Percentiles rank a stretch among this genome's conserved stretches.
Evolutionary conservation across 2,329 filamentous ascomycete species (phyloP).

Genomic region (Colletotrichum sp.): DNA sequence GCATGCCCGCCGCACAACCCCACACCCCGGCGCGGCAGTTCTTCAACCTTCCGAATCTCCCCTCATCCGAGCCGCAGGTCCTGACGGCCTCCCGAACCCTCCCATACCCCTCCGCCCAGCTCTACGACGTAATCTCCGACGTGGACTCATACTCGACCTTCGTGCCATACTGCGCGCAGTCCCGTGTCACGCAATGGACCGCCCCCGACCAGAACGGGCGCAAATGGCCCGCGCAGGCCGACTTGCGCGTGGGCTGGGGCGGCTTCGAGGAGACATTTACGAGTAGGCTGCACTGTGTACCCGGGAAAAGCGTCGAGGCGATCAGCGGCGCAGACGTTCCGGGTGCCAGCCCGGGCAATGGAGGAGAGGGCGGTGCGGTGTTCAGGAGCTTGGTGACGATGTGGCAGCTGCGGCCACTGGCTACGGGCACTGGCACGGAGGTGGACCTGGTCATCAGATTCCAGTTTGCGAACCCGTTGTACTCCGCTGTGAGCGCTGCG

Average conservation of each 20-base stretch:
- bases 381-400: constrained; percentile 73
- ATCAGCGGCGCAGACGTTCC: constrained; percentile 65
- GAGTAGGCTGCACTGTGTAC: constrained; percentile 79
- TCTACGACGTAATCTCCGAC: constrained; percentile 89
- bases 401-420: constrained; percentile 66
- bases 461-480: constrained; percentile 87
- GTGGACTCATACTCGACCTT: constrained; percentile 84
- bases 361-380: constrained; percentile 44
- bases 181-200: constrained; percentile 79
- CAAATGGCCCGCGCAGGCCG: constrained; percentile 74
- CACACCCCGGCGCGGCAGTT: constrained; percentile 3
- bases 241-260: constrained; percentile 85
- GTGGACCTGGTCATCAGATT: constrained; percentile 81
- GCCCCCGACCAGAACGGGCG: constrained; percentile 51
- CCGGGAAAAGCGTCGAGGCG: constrained; percentile 76
- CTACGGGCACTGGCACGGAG: constrained; percentile 57
- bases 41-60: constrained; percentile 25
- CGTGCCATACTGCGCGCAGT: constrained; percentile 87
- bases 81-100: constrained; percentile 78
- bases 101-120: constrained; percentile 70
- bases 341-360: constrained; percentile 14
- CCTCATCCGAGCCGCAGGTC: constrained; percentile 52
- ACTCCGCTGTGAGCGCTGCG: constrained; percentile 79
- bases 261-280: constrained; percentile 85
- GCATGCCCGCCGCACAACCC: not conserved